A percentile compares a stretch with the other conserved stretches of the same genome.
Evolutionary conservation across 2,329 filamentous ascomycete species (phyloP).

Genomic region (Exserohilum rostratum): DNA sequence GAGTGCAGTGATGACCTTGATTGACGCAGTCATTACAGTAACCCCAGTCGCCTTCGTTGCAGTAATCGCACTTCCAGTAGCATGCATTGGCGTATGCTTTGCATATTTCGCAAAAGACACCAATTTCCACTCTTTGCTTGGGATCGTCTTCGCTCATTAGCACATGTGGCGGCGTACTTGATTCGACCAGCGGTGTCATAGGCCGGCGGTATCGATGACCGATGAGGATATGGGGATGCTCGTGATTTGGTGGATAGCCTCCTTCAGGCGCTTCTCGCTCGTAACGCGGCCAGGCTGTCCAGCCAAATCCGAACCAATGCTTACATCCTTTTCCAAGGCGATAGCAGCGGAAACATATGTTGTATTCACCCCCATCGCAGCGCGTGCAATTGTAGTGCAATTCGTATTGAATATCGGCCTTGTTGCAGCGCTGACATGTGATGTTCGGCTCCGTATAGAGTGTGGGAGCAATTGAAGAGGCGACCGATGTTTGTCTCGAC

Average conservation of each 20-base stretch:
- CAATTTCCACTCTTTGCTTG: slow-evolving; percentile 70
- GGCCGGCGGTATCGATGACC: slow-evolving; percentile 53
- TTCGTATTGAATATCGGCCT: slow-evolving; percentile 78
- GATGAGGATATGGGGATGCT: slow-evolving; percentile 60
- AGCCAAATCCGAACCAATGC: slow-evolving; percentile 88
- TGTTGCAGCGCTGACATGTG: slow-evolving; percentile 73
- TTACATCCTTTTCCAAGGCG: slow-evolving; percentile 76
- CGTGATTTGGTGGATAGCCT: slow-evolving; percentile 50
- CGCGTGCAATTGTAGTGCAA: slow-evolving; percentile 81
- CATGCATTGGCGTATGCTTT: slow-evolving; percentile 76
- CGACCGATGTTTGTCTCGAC: slow-evolving; percentile 23
- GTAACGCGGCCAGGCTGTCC: slow-evolving; percentile 71
- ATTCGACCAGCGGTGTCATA: slow-evolving; percentile 30
- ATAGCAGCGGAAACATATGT: slow-evolving; percentile 83
- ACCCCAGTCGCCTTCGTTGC: slow-evolving; percentile 94
- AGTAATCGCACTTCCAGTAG: slow-evolving; percentile 86
- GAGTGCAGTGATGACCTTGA: slow-evolving; percentile 78
- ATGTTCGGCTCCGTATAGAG: slow-evolving; percentile 74
- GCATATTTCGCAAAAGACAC: slow-evolving; percentile 84
- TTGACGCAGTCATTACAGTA: slow-evolving; percentile 90
- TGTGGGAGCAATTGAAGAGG: slow-evolving; percentile 24
- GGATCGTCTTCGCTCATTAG: slow-evolving; percentile 70
- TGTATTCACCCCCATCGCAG: slow-evolving; percentile 74
- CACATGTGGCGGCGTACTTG: slow-evolving; percentile 25
- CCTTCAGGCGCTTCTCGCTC: slow-evolving; percentile 53